Percentiles rank a stretch among this genome's conserved stretches.
Evolutionary conservation across 257 asterid genomes (phyloP).

Genomic region (Echites panduratus): DNA sequence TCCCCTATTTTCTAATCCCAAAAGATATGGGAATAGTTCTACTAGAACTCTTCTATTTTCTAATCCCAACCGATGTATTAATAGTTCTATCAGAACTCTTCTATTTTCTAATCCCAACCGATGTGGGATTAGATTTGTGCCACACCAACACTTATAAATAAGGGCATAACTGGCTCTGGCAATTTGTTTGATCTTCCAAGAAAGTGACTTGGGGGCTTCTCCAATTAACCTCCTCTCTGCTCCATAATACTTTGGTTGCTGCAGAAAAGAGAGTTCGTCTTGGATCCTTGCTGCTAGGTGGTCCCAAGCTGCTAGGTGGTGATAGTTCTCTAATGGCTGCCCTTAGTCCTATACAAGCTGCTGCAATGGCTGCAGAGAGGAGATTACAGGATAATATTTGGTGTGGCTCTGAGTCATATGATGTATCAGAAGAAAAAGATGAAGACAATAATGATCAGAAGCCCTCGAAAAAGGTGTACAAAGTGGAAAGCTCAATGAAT

Average conservation of each 20-base stretch:
- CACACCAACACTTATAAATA: constrained; percentile 60
- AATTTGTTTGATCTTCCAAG: constrained; percentile 91
- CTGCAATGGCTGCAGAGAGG: constrained; percentile 99
- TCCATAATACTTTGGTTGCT: constrained; percentile 57
- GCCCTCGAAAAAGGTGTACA: too few relatives aligned
- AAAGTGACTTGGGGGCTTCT: constrained; percentile 70
- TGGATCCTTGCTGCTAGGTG: constrained; percentile 65
- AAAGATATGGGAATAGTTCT: too few relatives aligned
- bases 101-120: too few relatives aligned
- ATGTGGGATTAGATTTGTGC: too few relatives aligned
- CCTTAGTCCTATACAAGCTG: constrained; percentile 87
- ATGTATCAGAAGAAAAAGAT: constrained; percentile 52
- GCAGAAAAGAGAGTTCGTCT: constrained; percentile 81
- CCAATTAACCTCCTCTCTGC: constrained; percentile 50
- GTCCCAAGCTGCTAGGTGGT: constrained; percentile 80
- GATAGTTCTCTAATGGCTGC: constrained; percentile 66
- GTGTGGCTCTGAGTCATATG: too few relatives aligned
- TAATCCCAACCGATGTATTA: too few relatives aligned
- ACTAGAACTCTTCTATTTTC: too few relatives aligned
- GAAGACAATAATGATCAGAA: constrained; percentile 41
- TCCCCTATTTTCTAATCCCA: too few relatives aligned
- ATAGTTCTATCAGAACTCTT: too few relatives aligned
- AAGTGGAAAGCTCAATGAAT: too few relatives aligned
- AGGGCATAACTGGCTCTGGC: constrained; percentile 71
- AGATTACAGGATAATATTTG: too few relatives aligned